Conservation (phyloP, 2,329 filamentous ascomycete species). For the Ophiostoma tasmaniense region DNA sequence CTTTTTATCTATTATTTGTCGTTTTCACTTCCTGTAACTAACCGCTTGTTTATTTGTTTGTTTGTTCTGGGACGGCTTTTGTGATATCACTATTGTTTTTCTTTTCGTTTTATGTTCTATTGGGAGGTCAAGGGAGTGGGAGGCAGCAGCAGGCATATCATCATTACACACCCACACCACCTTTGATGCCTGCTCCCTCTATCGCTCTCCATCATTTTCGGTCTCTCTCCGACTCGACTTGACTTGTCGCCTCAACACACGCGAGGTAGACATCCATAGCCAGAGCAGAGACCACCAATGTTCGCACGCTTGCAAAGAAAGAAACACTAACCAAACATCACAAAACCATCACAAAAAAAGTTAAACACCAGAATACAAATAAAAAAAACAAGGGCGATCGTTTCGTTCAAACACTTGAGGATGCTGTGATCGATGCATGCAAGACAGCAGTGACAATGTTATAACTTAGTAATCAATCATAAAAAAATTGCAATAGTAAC, state of each 20-base stretch:
- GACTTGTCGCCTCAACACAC: neutral
- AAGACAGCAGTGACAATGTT: neutral
- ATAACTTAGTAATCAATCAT: neutral
- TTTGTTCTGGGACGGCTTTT: conserved; percentile 17
- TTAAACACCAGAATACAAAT: neutral
- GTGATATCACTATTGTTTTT: conserved; percentile 13
- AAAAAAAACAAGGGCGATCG: neutral
- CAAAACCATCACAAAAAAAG: neutral
- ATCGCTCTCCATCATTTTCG: conserved; percentile 11
- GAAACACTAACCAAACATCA: conserved; percentile 1
- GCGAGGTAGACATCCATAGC: neutral
- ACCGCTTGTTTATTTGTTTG: neutral
- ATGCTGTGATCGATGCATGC: neutral
- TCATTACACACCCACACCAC: neutral
- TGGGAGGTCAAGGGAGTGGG: conserved; percentile 16
- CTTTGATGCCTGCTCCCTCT: neutral
- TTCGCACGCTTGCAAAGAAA: neutral
- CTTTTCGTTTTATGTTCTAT: conserved; percentile 4
- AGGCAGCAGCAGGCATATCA: conserved; percentile 3
- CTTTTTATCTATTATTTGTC: neutral
- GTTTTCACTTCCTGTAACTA: neutral
- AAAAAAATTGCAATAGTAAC: neutral
- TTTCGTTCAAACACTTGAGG: neutral
- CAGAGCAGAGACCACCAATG: neutral
- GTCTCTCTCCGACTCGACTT: neutral